These are phyloP conservation scores for Pisolithus orientalis DNA, from an alignment of 768 basidiomycete species.

Conservation along the genomic window DNA sequence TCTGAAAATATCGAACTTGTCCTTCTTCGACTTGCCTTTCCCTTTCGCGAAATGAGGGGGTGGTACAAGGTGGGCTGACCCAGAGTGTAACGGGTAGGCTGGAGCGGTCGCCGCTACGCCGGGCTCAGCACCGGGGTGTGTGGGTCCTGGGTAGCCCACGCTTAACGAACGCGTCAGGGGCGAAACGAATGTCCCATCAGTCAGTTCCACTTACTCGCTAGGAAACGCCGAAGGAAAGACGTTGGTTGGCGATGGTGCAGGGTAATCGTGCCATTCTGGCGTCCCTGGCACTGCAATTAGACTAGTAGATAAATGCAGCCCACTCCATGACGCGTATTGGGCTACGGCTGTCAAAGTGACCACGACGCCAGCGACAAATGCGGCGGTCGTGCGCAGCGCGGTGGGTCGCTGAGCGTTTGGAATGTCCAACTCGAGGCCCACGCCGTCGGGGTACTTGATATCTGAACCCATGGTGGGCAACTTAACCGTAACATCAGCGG, in stretches of 20 bases:
- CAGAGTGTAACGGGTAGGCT: constrained; percentile 64
- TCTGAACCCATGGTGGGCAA: background rate
- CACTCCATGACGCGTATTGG: constrained; percentile 1
- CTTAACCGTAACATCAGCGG: too few species aligned
- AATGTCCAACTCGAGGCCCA: background rate
- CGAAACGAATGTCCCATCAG: background rate
- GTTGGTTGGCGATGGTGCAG: constrained; percentile 65
- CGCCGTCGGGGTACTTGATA: background rate
- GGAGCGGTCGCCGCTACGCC: constrained; percentile 55
- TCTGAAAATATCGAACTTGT: constrained; percentile 55
- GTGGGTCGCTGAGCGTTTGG: background rate
- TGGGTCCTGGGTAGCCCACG: constrained; percentile 26
- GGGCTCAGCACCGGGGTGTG: constrained; percentile 15
- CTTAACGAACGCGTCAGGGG: constrained; percentile 9
- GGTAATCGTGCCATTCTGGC: constrained; percentile 58
- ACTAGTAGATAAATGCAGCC: background rate
- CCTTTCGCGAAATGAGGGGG: constrained; percentile 20
- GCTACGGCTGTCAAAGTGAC: constrained; percentile 7
- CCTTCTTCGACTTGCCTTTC: constrained; percentile 16
- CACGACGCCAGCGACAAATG: constrained; percentile 9
- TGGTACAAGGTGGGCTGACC: constrained; percentile 46
- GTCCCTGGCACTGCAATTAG: constrained; percentile 68
- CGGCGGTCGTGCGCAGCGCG: constrained; percentile 3
- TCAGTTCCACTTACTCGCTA: constrained; percentile 26
- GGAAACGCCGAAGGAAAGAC: constrained; percentile 64